Evolutionary conservation across 441 rosid species (phyloP), one percentile per base, ranked within the genome.

Genomic region (Gossypium laxum): DNA sequence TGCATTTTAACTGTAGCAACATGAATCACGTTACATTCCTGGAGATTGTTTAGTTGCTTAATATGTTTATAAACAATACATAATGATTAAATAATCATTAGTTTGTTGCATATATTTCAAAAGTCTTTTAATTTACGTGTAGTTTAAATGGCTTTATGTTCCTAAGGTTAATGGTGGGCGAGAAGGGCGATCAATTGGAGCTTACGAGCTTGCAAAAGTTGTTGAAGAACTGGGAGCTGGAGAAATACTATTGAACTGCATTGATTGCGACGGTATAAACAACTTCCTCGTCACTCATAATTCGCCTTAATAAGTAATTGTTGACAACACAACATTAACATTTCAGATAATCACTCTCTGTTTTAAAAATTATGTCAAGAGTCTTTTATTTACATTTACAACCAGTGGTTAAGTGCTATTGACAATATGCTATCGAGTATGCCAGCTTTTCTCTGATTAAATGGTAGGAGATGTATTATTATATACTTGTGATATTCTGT

Each of bases 171-270:
- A 81, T 70, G 99, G 99, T 24, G 99, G 98, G 45, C 89, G 97
- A 82, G 98, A 94, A 78, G 98, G 96, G 74, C 87, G 98, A 67
- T 97, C 91, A 57, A 87, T 91, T 74, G 97, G 98, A 79, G 99
- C 99, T 32, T 91, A 86, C 75, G 99, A 94, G 87, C 96, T 92
- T 76, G 98, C 99, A 24, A 91, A 86, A 87, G 90, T 91, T 57
- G 98, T 92, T 73, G 97, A 94, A 81, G 93, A 85, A 74, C 80
- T 92, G 70, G 99, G 98, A 63, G 98, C 99, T 67, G 97, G 99
- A 78, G 99, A 94, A 85, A 87, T 92, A 73, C 74, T 94, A 54
- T 81, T 94, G 70, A 94, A 94, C 79, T 94, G 99, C 88, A 91
- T 94, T 65, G 95, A 94, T 71, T 91, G 97, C 78, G 99, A 92